phyloP scores from a whole-genome alignment of 2,329 filamentous ascomycete species.

The Cladosporium velox region DNA sequence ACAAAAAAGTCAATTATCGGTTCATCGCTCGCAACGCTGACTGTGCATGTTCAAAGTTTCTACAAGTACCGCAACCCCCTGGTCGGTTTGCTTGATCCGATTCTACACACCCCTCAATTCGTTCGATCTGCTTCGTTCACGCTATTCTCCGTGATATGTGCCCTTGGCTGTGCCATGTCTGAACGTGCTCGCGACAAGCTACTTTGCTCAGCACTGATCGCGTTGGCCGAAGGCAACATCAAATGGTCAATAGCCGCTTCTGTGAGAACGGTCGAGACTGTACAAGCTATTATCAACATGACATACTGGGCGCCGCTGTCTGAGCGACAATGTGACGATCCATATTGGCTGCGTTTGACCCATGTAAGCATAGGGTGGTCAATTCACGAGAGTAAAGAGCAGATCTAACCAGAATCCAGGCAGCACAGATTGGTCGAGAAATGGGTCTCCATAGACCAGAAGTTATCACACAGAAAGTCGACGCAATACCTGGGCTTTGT shows the following conservation, averaged over 20 bases:
- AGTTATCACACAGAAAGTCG: conserved; percentile 9
- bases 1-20: too few relatives aligned
- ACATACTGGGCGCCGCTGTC: conserved; percentile 19
- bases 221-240: conserved; percentile 12
- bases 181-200: conserved; percentile 17
- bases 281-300: conserved; percentile 19
- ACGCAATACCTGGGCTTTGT: conserved; percentile 11
- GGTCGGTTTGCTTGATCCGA: conserved; percentile 12
- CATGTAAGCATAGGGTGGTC: conserved; percentile 3
- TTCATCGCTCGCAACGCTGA: background rate
- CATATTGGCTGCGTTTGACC: conserved; percentile 17
- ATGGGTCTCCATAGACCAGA: conserved; percentile 14
- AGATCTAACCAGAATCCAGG: background rate
- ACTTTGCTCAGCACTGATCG: conserved; percentile 11
- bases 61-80: conserved; percentile 13
- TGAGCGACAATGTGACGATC: conserved; percentile 16
- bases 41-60: background rate
- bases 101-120: conserved; percentile 12
- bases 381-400: background rate
- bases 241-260: conserved; percentile 18
- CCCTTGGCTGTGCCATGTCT: conserved; percentile 18
- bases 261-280: conserved; percentile 16
- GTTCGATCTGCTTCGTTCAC: conserved; percentile 16
- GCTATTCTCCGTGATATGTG: conserved; percentile 16
- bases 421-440: conserved; percentile 13